Base-by-base conservation (phyloP, 1,284 basidiomycete species). In the Rhodotorula sp. region DNA sequence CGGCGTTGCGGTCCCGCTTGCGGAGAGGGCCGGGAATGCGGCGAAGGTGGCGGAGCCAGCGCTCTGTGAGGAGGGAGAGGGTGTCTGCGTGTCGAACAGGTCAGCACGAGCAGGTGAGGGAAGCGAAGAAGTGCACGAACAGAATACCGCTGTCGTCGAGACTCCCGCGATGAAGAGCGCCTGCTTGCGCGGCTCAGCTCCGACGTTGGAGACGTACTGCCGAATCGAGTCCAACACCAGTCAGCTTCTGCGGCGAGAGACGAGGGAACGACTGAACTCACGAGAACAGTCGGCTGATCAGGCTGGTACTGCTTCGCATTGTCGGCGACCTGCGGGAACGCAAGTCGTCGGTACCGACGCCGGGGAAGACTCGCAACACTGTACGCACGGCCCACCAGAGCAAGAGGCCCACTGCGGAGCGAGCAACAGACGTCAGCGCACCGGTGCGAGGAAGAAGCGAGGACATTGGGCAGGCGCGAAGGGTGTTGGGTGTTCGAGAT, bases 41-140 rank as follows among this genome's bases (percentile, higher is more conserved):
- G 30, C 84, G 81, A n/a, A 79, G 60, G 69, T 83, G 81, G 18
- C 84, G 79, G 10, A 85, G 77, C 78, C 81, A 83, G 22, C 84
- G 76, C 71, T 84, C 83, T 11, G 80, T 75, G 26, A 84, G 73
- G 8, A 83, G 77, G 3, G 81, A 78, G 16, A 79, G 61, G 22
- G 53, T 34, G 28, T 65, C 64, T 65, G 53, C 50, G 9, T 16
- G 4, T 9, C 60, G 15, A 50, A 40, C 13, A 13, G 8, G 40
- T 15, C 16, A 53, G 16, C n/a, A 30, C 10, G 24, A 9, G 9
- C 2, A 8, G 30, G 3, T 5, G 46, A 22, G 46, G 16, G 13
- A 4, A 11, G 4, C 16, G 26, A 7, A 10, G 3, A 18, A 6
- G 8, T 16, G 24, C 16, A 28, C 65, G 82, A 78, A 79, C 82